A percentile compares a stretch with the other conserved stretches of the same genome.
Conservation (phyloP, 1,284 basidiomycete genomes). For the Irpex sp. region DNA sequence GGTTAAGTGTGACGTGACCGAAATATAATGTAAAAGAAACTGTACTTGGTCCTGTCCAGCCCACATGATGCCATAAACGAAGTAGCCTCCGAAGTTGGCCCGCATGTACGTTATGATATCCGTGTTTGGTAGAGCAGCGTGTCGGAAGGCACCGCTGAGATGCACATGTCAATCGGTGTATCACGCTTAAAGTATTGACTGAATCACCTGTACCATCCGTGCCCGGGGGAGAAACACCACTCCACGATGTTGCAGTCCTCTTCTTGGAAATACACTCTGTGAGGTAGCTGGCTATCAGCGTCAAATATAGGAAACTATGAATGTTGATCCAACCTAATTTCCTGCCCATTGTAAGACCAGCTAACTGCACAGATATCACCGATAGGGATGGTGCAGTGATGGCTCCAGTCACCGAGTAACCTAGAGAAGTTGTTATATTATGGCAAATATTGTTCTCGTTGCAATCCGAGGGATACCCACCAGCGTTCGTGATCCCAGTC, state of each 20-base stretch:
- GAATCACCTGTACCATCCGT: neutral
- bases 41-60: slow-evolving; percentile 8
- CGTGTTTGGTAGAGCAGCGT: slow-evolving; percentile 5
- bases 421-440: neutral
- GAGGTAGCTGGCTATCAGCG: too few relatives aligned
- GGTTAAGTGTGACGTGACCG: neutral
- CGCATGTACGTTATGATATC: slow-evolving; percentile 9
- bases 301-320: neutral
- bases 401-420: neutral
- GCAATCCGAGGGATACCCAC: neutral
- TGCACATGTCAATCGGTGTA: neutral
- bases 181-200: neutral
- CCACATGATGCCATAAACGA: slow-evolving; percentile 1
- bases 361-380: slow-evolving; percentile 8
- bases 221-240: neutral
- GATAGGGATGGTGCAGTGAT: neutral
- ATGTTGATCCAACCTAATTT: slow-evolving; percentile 1
- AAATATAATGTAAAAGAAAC: neutral
- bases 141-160: slow-evolving; percentile 1
- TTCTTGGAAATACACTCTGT: slow-evolving; percentile 7
- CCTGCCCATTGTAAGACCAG: neutral
- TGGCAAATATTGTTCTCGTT: too few relatives aligned
- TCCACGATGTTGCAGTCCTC: slow-evolving; percentile 3
- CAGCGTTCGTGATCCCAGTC: neutral
- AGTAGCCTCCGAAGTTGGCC: neutral